These are phyloP conservation scores for Eucalyptus regnans DNA, from an alignment of 345 rosid species.

Conservation along the genomic window DNA sequence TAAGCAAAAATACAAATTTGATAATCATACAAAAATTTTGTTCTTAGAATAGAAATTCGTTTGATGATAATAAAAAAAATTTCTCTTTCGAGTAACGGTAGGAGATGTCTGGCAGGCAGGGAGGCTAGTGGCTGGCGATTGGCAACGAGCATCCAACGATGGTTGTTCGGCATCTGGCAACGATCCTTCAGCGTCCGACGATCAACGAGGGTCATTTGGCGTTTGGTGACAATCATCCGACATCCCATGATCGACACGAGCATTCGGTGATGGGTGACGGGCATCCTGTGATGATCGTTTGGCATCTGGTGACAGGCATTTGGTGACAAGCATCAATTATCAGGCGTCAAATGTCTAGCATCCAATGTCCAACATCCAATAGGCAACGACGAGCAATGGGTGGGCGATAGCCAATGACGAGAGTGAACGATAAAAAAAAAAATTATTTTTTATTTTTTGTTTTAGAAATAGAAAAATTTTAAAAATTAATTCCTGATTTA, in stretches of 20 bases:
- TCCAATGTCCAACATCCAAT: fast-evolving
- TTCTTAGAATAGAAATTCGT: fast-evolving
- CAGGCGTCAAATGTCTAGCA: fast-evolving
- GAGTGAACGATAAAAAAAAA: fast-evolving
- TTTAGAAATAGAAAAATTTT: too few relatives aligned
- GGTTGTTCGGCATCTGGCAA: fast-evolving
- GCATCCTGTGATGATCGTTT: fast-evolving
- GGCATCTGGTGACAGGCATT: fast-evolving
- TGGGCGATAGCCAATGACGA: fast-evolving
- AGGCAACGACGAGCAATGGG: fast-evolving
- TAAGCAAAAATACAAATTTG: too few relatives aligned
- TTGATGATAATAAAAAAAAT: fast-evolving
- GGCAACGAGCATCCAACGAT: fast-evolving
- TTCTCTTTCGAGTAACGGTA: fast-evolving
- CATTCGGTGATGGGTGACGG: fast-evolving
- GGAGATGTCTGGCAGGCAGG: fast-evolving
- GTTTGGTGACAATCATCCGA: fast-evolving
- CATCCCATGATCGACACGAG: fast-evolving
- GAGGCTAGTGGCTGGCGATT: fast-evolving
- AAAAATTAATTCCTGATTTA: too few relatives aligned
- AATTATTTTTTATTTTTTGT: fast-evolving
- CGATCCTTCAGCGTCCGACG: fast-evolving
- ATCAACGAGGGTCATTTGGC: too few relatives aligned
- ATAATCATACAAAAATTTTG: too few relatives aligned
- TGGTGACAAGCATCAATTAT: fast-evolving